Evolutionary conservation across 2,329 filamentous ascomycete genomes (phyloP), one percentile per base, ranked within the genome.

Genomic region (Elsinoe batatas): DNA sequence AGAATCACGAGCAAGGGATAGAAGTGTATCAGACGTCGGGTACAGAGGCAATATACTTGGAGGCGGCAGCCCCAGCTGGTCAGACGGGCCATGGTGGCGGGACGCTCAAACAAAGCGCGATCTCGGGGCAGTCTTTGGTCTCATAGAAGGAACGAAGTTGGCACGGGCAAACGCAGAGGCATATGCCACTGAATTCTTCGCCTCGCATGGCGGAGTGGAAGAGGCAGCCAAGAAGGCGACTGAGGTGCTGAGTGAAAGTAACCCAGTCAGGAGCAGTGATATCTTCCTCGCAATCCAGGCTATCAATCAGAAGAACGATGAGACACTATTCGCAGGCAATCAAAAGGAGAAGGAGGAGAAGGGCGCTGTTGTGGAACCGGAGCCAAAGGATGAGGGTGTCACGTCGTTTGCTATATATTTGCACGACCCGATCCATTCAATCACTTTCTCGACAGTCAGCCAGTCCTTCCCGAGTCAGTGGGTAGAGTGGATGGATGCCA

Each of bases 281-380:
- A 87, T 98, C 60, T 98, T 98, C 78, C 78, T 98, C 32, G 83
- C 91, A n/a, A 84, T 98, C 33, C 93, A 98, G 72, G 89, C 93
- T 8, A 82, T 97, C 64, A 79, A 76, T 53, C 79, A 86, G 60
- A 77, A 82, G 7, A 74, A 74, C 1, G 82, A 86, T 58, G 74
- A 77, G 56, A 79, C 82, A 1, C 74, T 95, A 1, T 95, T 95
- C 67, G 73, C 71, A 74, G 82, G 61, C 71, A 81, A 66, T 70
- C 77, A 46, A 33, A 67, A 66, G 22, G 62, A 63, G 62, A 63
- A 79, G 57, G 75, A 79, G 56, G 78, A 79, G 60, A 78, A 80
- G 66, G 75, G 78, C 59, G 71, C 77, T 5, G 71, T 73, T 13
- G 78, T 79, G 1, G 72, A 77, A 11, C 79, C 20, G 72, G 78